These are phyloP conservation scores for Peronospora tabacina DNA, from an alignment of 352 stramenopile species.

Conservation along the genomic window DNA sequence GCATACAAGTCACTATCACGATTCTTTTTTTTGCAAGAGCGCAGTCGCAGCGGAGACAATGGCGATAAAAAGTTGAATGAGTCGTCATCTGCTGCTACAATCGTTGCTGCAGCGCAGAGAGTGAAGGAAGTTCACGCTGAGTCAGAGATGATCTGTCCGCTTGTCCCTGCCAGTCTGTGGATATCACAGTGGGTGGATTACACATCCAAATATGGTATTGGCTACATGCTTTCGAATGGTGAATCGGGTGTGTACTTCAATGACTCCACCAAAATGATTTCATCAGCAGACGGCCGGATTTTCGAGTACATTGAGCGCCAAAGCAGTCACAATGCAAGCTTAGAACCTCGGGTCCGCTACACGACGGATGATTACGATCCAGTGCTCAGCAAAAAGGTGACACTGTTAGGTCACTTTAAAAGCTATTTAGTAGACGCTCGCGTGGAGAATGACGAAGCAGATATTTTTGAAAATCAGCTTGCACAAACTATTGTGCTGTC, in stretches of 20 bases:
- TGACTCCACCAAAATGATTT: constrained; percentile 96
- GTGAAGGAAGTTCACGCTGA: constrained; percentile 56
- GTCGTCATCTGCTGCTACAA: constrained; percentile 47
- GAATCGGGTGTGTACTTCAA: constrained; percentile 97
- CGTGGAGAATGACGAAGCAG: constrained; percentile 42
- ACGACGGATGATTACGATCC: constrained; percentile 69
- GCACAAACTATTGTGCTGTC: constrained; percentile 20
- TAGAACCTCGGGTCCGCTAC: constrained; percentile 36
- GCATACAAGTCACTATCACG: constrained; percentile 50
- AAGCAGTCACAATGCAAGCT: constrained; percentile 25
- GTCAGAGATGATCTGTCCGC: constrained; percentile 29
- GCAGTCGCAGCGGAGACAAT: constrained; percentile 23
- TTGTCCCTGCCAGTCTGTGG: constrained; percentile 77
- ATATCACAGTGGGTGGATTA: constrained; percentile 98
- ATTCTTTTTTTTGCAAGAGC: constrained; percentile 64
- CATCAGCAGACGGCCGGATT: constrained; percentile 69
- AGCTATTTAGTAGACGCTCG: constrained; percentile 92
- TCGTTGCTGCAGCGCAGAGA: constrained; percentile 55
- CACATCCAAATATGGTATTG: constrained; percentile 98
- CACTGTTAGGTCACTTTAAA: constrained; percentile 95
- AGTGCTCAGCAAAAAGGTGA: constrained; percentile 96
- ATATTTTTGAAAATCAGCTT: constrained; percentile 39
- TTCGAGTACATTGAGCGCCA: constrained; percentile 96
- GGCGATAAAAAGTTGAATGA: constrained; percentile 41
- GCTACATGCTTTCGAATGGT: constrained; percentile 95